Conservation (phyloP, 495 filamentous ascomycete genomes). For the Aspergillus sclerotiicarbonarius region DNA sequence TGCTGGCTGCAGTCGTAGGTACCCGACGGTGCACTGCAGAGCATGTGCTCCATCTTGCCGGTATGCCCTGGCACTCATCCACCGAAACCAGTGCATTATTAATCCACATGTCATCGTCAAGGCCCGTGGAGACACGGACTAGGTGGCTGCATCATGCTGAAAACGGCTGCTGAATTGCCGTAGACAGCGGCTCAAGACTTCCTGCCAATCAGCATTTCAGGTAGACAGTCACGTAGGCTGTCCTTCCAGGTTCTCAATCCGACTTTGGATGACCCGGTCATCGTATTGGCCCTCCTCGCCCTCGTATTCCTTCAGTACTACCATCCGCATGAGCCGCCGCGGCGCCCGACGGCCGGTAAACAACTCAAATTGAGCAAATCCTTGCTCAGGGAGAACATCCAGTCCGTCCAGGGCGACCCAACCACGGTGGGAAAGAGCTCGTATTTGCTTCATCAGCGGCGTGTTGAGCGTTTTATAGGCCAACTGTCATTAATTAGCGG, state of each 20-base stretch:
- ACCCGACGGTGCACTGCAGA: no score
- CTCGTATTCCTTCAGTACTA: slow-evolving; percentile 41
- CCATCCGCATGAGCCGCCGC: slow-evolving; percentile 60
- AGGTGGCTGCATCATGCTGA: neutral
- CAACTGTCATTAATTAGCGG: slow-evolving; percentile 39
- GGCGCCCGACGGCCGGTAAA: slow-evolving; percentile 77
- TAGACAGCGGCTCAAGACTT: neutral
- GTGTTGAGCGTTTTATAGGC: slow-evolving; percentile 73
- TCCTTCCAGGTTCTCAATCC: slow-evolving; percentile 39
- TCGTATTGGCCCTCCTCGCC: slow-evolving; percentile 39
- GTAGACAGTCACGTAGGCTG: slow-evolving; percentile 31
- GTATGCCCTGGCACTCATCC: no score
- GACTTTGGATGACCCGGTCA: slow-evolving; percentile 28
- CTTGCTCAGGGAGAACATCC: slow-evolving; percentile 76
- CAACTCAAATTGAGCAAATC: slow-evolving; percentile 76
- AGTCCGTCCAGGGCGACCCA: slow-evolving; percentile 77
- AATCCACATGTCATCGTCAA: no score
- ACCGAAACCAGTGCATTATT: no score
- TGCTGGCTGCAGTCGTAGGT: no score
- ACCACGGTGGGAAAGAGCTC: slow-evolving; percentile 52
- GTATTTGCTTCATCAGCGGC: slow-evolving; percentile 65
- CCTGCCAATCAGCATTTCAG: no score
- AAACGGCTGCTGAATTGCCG: neutral
- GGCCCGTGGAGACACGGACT: no score
- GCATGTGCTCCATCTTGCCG: no score